Evolutionary conservation across 306 rosid genomes (phyloP).

Genomic region (Corylus heterophylla): DNA sequence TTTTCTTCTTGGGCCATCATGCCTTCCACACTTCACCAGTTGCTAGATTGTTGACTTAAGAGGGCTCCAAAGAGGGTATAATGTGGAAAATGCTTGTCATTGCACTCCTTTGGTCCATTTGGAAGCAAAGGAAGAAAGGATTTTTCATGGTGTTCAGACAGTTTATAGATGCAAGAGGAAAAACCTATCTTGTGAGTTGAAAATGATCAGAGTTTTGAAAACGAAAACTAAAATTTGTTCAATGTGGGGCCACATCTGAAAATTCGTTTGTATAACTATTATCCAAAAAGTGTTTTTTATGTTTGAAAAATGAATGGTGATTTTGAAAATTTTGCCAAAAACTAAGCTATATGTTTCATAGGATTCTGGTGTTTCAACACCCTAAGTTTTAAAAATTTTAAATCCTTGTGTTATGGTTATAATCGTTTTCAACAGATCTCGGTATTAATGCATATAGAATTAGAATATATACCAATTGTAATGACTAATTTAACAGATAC

Average conservation of each 20-base stretch:
- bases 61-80: background rate
- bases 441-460: background rate
- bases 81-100: too few species aligned
- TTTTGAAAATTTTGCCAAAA: too few species aligned
- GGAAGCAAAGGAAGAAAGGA: background rate
- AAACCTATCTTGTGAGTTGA: too few species aligned
- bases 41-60: background rate
- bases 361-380: background rate
- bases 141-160: background rate
- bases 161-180: background rate
- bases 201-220: too few species aligned
- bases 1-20: background rate
- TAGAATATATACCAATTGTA: background rate
- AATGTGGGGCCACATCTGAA: too few species aligned
- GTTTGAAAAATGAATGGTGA: too few species aligned
- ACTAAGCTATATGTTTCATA: too few species aligned
- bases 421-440: background rate
- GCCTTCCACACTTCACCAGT: background rate
- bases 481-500: background rate
- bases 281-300: too few species aligned
- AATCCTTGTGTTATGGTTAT: background rate
- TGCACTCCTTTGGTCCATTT: background rate
- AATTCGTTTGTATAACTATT: too few species aligned
- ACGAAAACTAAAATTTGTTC: too few species aligned
- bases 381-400: too few species aligned